Base-by-base conservation (phyloP, 768 basidiomycete genomes). In the Agaricus subrufescens region DNA sequence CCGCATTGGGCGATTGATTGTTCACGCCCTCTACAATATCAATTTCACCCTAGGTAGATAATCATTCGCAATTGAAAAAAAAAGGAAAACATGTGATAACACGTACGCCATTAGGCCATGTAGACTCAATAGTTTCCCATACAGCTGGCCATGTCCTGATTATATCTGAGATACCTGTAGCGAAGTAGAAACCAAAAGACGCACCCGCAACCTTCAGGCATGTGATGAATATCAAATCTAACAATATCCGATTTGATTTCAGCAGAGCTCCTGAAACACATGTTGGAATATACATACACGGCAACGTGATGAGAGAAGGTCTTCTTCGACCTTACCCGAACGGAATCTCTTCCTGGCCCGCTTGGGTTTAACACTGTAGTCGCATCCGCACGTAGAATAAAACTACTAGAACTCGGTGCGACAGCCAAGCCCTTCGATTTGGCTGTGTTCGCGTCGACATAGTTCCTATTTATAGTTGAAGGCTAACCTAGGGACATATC, bases 311-410 rank as follows among this genome's bases (percentile, higher is more conserved):
- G 80, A 3, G 72, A 76, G 62, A 79, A 86, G 3, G 68, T 67
- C 44, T 80, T 78, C 60, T 77, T 78, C 12, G 77, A 76, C 46
- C 71, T 68, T 57, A 86, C 75, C 44, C 84, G 73, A 34, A 84
- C 80, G 12, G 81, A 83, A 48, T 76, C 71, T 29, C 84, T 69
- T n/a, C 85, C 84, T 15, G 76, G 67, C 2, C 79, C 78, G 37
- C 65, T 67, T 0, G 83, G 57, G 61, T 65, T 69, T 30, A 86
- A 72, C 12, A 67, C 70, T 0, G 75, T 80, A 29, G 64, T 78
- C 55, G 66, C 57, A 63, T 86, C 85, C 0, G 80, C 72, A 30
- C 83, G 75, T 9, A 86, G 66, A 56, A 83, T 74, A 63, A 85
- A 80, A 6, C 38, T 44, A 27, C 72, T 73, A 61, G 80, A 68